Percentiles rank a stretch among this genome's conserved stretches.
Evolutionary conservation across 1,284 basidiomycete genomes (phyloP).

Genomic region (Xanthoconium separans): DNA sequence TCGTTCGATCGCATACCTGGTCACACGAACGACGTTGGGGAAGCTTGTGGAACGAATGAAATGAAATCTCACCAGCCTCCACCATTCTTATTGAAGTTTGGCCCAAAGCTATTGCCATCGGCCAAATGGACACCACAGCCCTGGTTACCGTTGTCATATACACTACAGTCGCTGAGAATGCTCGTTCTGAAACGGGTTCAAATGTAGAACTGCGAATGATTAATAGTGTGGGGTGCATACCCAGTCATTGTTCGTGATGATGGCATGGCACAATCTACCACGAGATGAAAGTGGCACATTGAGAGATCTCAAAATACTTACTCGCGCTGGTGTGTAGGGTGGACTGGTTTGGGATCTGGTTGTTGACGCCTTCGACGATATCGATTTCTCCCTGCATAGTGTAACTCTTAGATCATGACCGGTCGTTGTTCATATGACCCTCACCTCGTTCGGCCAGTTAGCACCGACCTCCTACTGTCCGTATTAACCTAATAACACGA

Average conservation of each 20-base stretch:
- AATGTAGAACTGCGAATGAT: background rate
- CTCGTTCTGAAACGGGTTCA: conserved; percentile 32
- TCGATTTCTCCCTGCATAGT: conserved; percentile 52
- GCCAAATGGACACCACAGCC: conserved; percentile 61
- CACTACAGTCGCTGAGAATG: conserved; percentile 51
- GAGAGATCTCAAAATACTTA: conserved; percentile 3
- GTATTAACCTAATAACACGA: background rate
- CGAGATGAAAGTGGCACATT: background rate
- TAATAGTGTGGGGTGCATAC: conserved; percentile 30
- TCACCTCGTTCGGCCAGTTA: conserved; percentile 18
- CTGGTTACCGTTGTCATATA: conserved; percentile 50
- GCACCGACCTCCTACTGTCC: conserved; percentile 18
- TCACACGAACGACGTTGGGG: background rate
- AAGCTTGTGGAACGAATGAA: background rate
- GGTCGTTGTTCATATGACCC: background rate
- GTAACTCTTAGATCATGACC: background rate
- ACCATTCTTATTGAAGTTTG: conserved; percentile 57
- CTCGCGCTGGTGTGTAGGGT: conserved; percentile 59
- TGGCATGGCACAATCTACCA: conserved; percentile 62
- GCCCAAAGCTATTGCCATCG: conserved; percentile 53
- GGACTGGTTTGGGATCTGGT: conserved; percentile 50
- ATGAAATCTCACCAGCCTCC: conserved; percentile 50
- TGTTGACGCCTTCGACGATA: conserved; percentile 69
- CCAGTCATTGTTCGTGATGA: conserved; percentile 46
- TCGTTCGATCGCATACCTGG: conserved; percentile 28